Evolutionary conservation across 106 monocot genomes (phyloP).

Genomic region (Dioscorea dumetorum): DNA sequence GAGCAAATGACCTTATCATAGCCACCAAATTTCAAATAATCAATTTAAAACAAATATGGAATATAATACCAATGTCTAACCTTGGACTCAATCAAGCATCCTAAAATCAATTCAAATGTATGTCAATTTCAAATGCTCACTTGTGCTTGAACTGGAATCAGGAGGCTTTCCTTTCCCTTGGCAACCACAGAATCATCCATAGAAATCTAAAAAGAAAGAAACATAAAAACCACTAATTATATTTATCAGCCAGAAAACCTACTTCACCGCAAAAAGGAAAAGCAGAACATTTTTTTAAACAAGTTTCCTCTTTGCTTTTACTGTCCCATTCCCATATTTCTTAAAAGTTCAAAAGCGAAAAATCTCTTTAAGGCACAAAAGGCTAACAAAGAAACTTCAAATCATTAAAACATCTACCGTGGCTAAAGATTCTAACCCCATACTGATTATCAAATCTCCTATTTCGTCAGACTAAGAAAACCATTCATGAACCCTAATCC

Average conservation of each 20-base stretch:
- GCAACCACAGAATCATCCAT: slow-evolving; percentile 38
- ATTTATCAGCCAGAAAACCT: no score
- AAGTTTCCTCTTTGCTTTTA: no score
- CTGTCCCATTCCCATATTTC: no score
- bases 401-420: background rate
- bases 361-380: no score
- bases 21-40: background rate
- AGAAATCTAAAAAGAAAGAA: slow-evolving; percentile 34
- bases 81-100: no score
- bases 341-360: no score
- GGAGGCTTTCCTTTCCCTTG: slow-evolving; percentile 79
- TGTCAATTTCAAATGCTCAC: slow-evolving; percentile 14
- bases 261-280: no score
- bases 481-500: background rate
- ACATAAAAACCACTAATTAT: no score
- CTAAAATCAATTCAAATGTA: no score
- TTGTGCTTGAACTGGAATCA: slow-evolving; percentile 63
- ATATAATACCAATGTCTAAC: background rate
- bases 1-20: slow-evolving; percentile 40
- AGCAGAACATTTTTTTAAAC: no score
- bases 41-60: background rate
- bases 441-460: background rate
- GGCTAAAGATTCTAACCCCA: background rate
- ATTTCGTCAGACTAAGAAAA: no score
- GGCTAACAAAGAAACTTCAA: background rate